These are phyloP conservation scores for Oryza longistaminata DNA, from an alignment of 176 grass and related monocot genomes.

Conservation along the genomic window DNA sequence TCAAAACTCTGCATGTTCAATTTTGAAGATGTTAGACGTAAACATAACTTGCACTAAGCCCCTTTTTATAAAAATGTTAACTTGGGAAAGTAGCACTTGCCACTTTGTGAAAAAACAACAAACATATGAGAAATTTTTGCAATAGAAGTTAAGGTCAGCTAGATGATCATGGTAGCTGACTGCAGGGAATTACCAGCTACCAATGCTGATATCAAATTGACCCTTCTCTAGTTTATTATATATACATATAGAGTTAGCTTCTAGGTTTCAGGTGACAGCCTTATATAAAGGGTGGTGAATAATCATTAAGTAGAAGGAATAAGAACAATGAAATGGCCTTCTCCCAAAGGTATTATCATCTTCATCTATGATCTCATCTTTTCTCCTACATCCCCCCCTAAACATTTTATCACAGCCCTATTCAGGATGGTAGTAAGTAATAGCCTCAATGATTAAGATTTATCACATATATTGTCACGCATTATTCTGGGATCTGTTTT, in stretches of 20 bases:
- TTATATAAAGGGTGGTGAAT: background rate
- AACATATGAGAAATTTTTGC: background rate
- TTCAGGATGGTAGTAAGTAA: background rate
- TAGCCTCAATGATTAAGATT: background rate
- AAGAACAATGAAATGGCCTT: background rate
- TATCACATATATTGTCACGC: background rate
- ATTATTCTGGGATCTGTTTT: background rate
- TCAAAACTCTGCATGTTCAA: conserved; percentile 84
- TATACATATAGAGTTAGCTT: background rate
- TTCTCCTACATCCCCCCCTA: background rate
- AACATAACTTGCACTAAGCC: background rate
- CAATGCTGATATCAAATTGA: background rate
- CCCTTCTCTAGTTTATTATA: background rate
- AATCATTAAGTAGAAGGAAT: background rate
- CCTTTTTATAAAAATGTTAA: background rate
- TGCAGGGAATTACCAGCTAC: background rate
- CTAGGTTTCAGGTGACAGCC: background rate
- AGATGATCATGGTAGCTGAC: background rate
- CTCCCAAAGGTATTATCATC: background rate
- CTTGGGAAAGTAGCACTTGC: background rate
- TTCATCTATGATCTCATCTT: background rate
- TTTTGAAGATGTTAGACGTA: conserved; percentile 24
- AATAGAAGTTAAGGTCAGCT: background rate
- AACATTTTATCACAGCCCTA: background rate
- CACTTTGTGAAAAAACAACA: background rate